Conservation (phyloP, 768 basidiomycete genomes). For the Austroboletus eburneus region DNA sequence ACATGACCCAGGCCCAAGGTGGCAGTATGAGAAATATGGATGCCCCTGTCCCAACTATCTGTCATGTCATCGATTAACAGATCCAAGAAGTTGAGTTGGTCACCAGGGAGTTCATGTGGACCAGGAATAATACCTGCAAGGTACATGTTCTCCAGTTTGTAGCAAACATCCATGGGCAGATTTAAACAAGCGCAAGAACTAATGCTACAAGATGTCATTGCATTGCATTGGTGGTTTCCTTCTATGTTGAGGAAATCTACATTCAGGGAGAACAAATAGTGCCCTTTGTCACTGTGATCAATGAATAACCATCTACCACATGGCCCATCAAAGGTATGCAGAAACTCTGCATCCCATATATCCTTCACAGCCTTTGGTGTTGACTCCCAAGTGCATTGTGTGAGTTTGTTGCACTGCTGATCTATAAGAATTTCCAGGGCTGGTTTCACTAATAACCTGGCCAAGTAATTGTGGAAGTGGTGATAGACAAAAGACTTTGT, state of each 20-base stretch:
- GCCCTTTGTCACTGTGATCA: conserved; percentile 7
- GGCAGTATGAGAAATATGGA: conserved; percentile 15
- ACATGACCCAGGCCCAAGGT: neutral
- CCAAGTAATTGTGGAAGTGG: neutral
- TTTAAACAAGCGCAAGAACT: conserved; percentile 33
- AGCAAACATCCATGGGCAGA: conserved; percentile 28
- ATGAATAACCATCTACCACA: conserved; percentile 14
- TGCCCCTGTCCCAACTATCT: conserved; percentile 1
- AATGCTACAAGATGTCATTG: conserved; percentile 27
- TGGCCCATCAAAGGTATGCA: conserved; percentile 6
- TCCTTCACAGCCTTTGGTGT: neutral
- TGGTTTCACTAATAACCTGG: neutral
- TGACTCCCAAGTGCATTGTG: neutral
- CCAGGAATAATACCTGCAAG: conserved; percentile 30
- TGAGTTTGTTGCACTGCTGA: conserved; percentile 1
- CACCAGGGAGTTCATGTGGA: conserved; percentile 22
- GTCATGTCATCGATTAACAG: conserved; percentile 29
- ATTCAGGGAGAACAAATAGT: conserved; percentile 22
- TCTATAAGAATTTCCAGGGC: conserved; percentile 11
- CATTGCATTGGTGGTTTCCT: conserved; percentile 21
- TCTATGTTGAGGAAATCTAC: conserved; percentile 36
- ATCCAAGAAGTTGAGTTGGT: conserved; percentile 30
- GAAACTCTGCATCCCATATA: conserved; percentile 2
- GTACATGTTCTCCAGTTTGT: conserved; percentile 34
- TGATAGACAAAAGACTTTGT: neutral